These are phyloP conservation scores for Pseudozyma sp. DNA, from an alignment of 1,284 basidiomycete genomes.

Conservation along the genomic window DNA sequence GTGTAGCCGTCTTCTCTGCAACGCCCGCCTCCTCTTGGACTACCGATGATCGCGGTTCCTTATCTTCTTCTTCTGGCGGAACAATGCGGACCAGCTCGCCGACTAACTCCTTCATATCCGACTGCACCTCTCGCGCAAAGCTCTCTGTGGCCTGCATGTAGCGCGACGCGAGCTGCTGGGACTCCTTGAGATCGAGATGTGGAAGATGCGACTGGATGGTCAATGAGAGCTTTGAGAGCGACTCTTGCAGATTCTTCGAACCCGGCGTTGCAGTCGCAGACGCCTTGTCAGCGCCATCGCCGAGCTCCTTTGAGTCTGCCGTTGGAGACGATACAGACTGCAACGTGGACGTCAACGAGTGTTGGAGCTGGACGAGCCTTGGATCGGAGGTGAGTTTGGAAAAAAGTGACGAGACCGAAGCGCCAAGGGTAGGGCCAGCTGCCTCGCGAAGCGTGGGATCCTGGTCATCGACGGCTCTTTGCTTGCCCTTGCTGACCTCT, in stretches of 20 bases:
- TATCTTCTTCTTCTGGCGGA: conserved; percentile 45
- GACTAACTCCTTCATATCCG: conserved; percentile 57
- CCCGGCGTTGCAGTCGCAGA: conserved; percentile 3
- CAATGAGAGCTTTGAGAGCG: conserved; percentile 43
- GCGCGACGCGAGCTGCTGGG: conserved; percentile 53
- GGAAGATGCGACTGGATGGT: conserved; percentile 56
- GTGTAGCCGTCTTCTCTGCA: not conserved
- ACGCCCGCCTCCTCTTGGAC: conserved; percentile 19
- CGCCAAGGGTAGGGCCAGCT: conserved; percentile 26
- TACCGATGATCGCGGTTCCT: not conserved
- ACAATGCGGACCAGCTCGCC: conserved; percentile 58
- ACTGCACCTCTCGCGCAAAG: conserved; percentile 54
- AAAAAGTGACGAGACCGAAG: conserved; percentile 44
- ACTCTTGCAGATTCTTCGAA: conserved; percentile 45
- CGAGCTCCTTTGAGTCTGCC: not conserved
- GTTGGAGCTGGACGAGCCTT: conserved; percentile 39
- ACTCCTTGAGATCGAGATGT: conserved; percentile 54
- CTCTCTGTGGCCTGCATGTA: conserved; percentile 54
- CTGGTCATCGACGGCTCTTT: conserved; percentile 27
- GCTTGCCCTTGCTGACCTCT: conserved; percentile 43
- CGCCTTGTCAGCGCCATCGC: conserved; percentile 11
- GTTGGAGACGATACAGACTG: conserved; percentile 24
- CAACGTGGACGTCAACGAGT: conserved; percentile 32
- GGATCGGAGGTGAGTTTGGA: conserved; percentile 43
- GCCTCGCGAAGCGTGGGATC: not conserved